phyloP scores from a whole-genome alignment of 2,329 filamentous ascomycete genomes.

The Colletotrichum higginsianum region DNA sequence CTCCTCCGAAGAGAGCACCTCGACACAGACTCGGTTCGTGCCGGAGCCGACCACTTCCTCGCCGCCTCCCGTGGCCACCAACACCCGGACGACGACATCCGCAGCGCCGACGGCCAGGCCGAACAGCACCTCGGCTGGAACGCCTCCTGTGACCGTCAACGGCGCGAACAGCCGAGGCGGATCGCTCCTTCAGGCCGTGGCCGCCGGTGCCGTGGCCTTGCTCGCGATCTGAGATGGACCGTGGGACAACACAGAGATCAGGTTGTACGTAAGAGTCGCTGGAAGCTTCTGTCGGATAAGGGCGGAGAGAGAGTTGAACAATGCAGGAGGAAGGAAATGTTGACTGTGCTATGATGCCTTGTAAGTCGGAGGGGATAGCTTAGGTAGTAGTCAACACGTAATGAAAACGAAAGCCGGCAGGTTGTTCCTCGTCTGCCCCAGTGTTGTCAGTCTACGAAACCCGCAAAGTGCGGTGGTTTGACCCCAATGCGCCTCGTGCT shows the following conservation, averaged over 20 bases:
- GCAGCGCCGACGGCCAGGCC: neutral
- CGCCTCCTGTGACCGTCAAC: conserved; percentile 26
- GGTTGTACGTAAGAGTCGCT: neutral
- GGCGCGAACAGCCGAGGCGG: conserved; percentile 7
- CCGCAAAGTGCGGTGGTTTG: neutral
- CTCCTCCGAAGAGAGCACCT: conserved; percentile 4
- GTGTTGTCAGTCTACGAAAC: neutral
- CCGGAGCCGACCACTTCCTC: neutral
- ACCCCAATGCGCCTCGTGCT: conserved; percentile 1
- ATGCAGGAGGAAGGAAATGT: too few relatives aligned
- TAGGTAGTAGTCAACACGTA: conserved; percentile 1
- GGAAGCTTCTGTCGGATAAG: neutral
- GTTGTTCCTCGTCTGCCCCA: conserved; percentile 7
- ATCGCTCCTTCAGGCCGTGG: conserved; percentile 14
- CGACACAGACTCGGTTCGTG: neutral
- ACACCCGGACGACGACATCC: neutral
- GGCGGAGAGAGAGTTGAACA: too few relatives aligned
- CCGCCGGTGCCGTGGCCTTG: conserved; percentile 7
- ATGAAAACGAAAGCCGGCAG: conserved; percentile 1
- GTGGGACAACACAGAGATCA: neutral
- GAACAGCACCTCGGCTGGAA: neutral
- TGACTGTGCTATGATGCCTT: neutral
- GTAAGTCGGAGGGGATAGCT: neutral
- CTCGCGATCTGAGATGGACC: conserved; percentile 9
- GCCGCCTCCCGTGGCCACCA: neutral